Evolutionary conservation across 371 early-diverging fungal genomes (phyloP).

Genomic region (Chytridium lagenaria): DNA sequence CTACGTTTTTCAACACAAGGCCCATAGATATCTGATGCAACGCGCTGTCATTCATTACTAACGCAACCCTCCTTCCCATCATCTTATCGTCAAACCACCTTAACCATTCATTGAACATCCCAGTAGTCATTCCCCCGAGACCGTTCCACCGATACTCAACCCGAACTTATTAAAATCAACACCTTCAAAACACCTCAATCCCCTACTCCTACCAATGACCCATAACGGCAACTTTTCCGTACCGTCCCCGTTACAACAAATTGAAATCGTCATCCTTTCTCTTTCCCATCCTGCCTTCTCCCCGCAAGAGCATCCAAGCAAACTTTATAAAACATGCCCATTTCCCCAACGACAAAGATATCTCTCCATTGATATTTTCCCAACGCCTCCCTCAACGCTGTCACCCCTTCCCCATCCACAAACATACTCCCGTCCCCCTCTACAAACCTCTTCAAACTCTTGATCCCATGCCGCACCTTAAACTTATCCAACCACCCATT

Average conservation of each 20-base stretch:
- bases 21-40: background rate
- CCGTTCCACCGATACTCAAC: background rate
- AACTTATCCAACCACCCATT: conserved; percentile 17
- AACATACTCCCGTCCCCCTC: background rate
- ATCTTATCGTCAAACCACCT: background rate
- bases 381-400: background rate
- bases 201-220: background rate
- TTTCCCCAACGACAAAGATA: background rate
- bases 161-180: background rate
- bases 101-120: background rate
- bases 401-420: background rate
- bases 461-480: background rate
- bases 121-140: background rate
- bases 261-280: background rate
- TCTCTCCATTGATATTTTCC: background rate
- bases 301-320: background rate
- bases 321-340: background rate
- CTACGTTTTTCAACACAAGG: background rate
- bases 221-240: background rate
- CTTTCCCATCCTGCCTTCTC: background rate
- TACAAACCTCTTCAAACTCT: background rate
- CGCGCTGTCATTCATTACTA: background rate
- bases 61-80: background rate
- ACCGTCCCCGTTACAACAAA: background rate
- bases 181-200: background rate